Conservation (phyloP, 495 filamentous ascomycete genomes). For the Tetracladium marchalianum region DNA sequence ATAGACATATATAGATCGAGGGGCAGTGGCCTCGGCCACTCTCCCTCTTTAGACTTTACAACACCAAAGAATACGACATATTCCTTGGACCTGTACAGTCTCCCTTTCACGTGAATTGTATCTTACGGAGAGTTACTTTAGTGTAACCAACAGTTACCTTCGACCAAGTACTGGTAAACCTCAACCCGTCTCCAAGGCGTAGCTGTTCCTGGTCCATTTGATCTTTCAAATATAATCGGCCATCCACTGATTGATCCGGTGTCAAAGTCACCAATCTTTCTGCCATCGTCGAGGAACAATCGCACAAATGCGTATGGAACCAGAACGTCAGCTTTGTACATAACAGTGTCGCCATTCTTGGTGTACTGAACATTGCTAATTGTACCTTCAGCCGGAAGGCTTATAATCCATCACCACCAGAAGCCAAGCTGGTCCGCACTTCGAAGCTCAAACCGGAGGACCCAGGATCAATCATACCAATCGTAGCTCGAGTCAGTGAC, state of each 20-base stretch:
- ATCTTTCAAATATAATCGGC: not conserved
- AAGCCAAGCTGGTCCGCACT: not conserved
- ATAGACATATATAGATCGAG: too few relatives aligned
- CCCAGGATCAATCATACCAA: not conserved
- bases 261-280: not conserved
- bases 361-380: not conserved
- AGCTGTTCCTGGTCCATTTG: too few relatives aligned
- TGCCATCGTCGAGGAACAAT: not conserved
- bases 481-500: not conserved
- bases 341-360: not conserved
- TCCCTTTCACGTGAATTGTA: too few relatives aligned
- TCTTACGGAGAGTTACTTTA: too few relatives aligned
- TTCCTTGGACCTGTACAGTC: too few relatives aligned
- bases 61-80: too few relatives aligned
- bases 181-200: too few relatives aligned
- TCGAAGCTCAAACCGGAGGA: not conserved
- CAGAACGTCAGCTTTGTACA: slow-evolving; percentile 1
- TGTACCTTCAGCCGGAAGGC: not conserved
- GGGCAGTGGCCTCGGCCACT: too few relatives aligned
- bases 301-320: slow-evolving; percentile 4
- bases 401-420: not conserved
- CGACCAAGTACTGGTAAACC: not conserved
- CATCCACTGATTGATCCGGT: not conserved
- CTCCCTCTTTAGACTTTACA: too few relatives aligned
- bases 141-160: not conserved